These are phyloP conservation scores for Lactifluus volemus DNA, from an alignment of 768 basidiomycete species.

Conservation along the genomic window DNA sequence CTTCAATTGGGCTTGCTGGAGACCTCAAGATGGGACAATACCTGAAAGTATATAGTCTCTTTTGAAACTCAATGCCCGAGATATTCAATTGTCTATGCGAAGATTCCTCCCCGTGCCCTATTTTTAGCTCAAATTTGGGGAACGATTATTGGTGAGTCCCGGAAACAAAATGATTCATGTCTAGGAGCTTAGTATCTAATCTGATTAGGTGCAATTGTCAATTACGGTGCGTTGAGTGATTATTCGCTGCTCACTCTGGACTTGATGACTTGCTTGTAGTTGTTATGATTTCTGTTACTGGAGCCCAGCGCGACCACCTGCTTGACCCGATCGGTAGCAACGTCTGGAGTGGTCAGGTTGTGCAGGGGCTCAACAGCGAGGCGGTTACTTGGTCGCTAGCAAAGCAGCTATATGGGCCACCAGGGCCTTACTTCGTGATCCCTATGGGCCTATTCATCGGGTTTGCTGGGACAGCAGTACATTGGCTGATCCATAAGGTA, in stretches of 20 bases:
- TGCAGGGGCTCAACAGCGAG: constrained; percentile 46
- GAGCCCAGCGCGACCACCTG: constrained; percentile 45
- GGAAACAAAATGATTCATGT: neutral
- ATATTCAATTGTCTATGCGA: constrained; percentile 23
- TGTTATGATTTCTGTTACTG: constrained; percentile 50
- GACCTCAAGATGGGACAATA: constrained; percentile 54
- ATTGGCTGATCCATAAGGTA: constrained; percentile 48
- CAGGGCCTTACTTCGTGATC: constrained; percentile 48
- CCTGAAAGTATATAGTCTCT: constrained; percentile 18
- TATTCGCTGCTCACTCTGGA: constrained; percentile 20
- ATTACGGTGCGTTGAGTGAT: constrained; percentile 25
- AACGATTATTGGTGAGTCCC: constrained; percentile 40
- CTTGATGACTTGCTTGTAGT: constrained; percentile 24
- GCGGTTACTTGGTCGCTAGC: constrained; percentile 61
- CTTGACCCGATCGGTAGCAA: constrained; percentile 46
- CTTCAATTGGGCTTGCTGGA: constrained; percentile 42
- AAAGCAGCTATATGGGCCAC: constrained; percentile 44
- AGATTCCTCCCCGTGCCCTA: constrained; percentile 59
- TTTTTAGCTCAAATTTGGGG: constrained; percentile 61
- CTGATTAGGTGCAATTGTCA: constrained; percentile 26
- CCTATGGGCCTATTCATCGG: constrained; percentile 48
- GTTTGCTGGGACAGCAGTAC: constrained; percentile 41
- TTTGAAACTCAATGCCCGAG: neutral
- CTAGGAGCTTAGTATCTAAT: neutral
- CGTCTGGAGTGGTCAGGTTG: constrained; percentile 36